phyloP scores from a whole-genome alignment of 176 grass and related monocot species.

The Themeda triandra region DNA sequence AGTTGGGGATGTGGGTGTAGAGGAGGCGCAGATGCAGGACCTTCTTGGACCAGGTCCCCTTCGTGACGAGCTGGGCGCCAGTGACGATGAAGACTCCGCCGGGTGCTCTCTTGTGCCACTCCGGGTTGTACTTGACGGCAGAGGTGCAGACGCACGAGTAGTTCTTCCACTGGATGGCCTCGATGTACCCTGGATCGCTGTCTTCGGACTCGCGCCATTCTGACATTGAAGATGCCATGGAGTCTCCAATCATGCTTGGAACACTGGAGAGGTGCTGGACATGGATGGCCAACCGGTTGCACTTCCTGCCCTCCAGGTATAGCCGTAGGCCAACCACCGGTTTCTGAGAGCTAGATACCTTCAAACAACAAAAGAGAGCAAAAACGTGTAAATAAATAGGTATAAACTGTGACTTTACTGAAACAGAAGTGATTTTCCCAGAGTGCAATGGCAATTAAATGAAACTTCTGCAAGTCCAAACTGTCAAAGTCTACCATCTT shows the following conservation, averaged over 20 bases:
- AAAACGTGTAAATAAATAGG: slow-evolving; percentile 9
- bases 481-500: background rate
- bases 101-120: slow-evolving; percentile 56
- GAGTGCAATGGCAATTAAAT: background rate
- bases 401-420: background rate
- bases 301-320: slow-evolving; percentile 88
- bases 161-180: slow-evolving; percentile 83
- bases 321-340: slow-evolving; percentile 74
- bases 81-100: slow-evolving; percentile 88
- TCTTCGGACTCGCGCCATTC: slow-evolving; percentile 85
- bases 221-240: slow-evolving; percentile 34
- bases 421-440: background rate
- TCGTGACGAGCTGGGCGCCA: slow-evolving; percentile 79
- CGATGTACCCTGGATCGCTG: slow-evolving; percentile 59
- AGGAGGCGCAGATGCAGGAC: slow-evolving; percentile 78
- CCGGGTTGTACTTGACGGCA: slow-evolving; percentile 50
- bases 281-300: slow-evolving; percentile 92
- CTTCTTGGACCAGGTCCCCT: slow-evolving; percentile 86
- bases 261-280: slow-evolving; percentile 90
- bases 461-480: background rate
- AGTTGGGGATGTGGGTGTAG: slow-evolving; percentile 75
- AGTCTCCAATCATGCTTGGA: slow-evolving; percentile 83
- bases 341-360: slow-evolving; percentile 79
- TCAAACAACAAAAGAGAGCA: slow-evolving; percentile 11
- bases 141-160: slow-evolving; percentile 78